Base-by-base conservation (phyloP, 768 basidiomycete genomes). In the Auricularia sp. region DNA sequence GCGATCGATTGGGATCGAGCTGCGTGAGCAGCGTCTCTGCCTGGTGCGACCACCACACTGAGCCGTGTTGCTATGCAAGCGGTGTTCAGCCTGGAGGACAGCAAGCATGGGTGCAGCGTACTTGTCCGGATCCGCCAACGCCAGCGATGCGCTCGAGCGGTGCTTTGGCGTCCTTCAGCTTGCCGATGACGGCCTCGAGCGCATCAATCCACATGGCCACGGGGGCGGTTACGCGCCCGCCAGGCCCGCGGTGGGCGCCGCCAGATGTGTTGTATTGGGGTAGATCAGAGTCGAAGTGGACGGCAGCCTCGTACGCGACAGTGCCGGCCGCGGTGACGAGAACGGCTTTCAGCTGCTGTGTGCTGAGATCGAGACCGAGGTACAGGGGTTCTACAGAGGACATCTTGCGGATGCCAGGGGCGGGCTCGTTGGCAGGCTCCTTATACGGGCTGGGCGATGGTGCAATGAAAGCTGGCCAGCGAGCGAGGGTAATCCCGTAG, bases 201-300 rank as follows among this genome's bases (percentile, higher is more conserved):
- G 91, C 91, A 68, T 91, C 87, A n/a, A 94, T 76, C 84, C 89
- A 90, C 87, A 93, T 89, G 64, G 78, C 79, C 29, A 93, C 88
- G 3, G 92, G 92, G 2, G 87, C 88, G 10, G 85, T 87, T 54
- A 92, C 90, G 71, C 89, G 86, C 54, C 89, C 90, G 63, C 81
- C 77, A 36, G 88, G 84, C 11, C 87, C 88, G 64, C 74, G 75
- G 65, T 87, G 77, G 13, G 87, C 85, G 61, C 89, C 89, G 68
- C 86, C 88, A 33, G 75, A 79, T 3, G 87, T 89, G 4, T 80
- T 80, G 71, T 88, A 85, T 51, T 83, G 76, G 0, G 90, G 84
- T 18, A 96, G 77, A 71, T 96, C 92, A 47, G 80, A 80, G 75
- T 92, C 89, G 71, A 92, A 96, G 72, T 90, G 82, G 18, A 94